Evolutionary conservation across 2,329 filamentous ascomycete species (phyloP).

Genomic region (Sclerotinia subarctica): DNA sequence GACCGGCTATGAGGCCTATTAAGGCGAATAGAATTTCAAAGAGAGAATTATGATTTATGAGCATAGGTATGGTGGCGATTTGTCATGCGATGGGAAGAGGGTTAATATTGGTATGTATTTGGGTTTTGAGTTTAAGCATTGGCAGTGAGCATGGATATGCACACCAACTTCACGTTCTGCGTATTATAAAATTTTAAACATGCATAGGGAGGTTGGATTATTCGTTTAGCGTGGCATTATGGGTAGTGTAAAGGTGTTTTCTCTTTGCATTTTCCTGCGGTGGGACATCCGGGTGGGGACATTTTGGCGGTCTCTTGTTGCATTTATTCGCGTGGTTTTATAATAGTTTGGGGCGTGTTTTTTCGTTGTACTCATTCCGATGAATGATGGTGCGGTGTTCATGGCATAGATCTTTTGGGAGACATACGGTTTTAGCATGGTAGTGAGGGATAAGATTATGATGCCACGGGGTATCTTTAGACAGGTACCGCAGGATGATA

Average conservation of each 20-base stretch:
- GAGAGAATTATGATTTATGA: neutral
- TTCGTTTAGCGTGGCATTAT: neutral
- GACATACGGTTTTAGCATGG: neutral
- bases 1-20: neutral
- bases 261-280: neutral
- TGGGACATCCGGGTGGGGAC: neutral
- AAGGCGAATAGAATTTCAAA: neutral
- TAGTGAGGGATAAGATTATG: neutral
- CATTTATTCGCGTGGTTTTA: neutral
- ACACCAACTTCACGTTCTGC: neutral
- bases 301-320: neutral
- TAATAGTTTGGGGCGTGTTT: neutral
- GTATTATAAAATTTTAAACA: neutral
- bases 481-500: neutral
- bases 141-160: neutral
- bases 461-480: neutral
- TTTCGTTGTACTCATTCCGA: neutral
- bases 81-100: neutral
- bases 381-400: neutral
- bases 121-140: neutral
- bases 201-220: neutral
- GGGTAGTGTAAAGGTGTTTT: neutral
- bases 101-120: neutral
- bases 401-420: neutral
- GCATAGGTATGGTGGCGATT: neutral